Evolutionary conservation across 2,329 filamentous ascomycete species (phyloP), one percentile per base, ranked within the genome.

Genomic region (Penicillium rolfsii): DNA sequence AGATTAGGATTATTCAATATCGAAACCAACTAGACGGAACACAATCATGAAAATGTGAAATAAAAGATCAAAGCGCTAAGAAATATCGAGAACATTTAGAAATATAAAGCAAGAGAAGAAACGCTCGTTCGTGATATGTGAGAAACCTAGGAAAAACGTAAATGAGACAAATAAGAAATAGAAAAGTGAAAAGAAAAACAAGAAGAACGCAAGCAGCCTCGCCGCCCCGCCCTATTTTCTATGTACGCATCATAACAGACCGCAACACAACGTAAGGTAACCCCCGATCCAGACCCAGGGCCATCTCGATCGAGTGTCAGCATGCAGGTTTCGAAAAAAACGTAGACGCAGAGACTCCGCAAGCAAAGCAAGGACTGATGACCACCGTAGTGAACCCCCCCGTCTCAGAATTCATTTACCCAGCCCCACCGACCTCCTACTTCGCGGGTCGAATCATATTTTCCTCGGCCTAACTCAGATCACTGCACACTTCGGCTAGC

Each of bases 401-500:
- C 24, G 12, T 33, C 2, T 50, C 46, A 50, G 46, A 40, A 12
- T n/a, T 5, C 38, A 19, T 40, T 19, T 40, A 40, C 40, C 45
- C 12, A 49, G 26, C 19, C 16, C 30, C 14, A 30, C 46, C 14
- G 24, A 49, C n/a, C 2, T 22, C 19, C 30, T 22, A 36, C n/a
- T 52, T 52, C n/a, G 26, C n/a, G 8, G n/a, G n/a, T 35, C 24
- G 11, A 8, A 22, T 12, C 36, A 33, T 5, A 33, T 22, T 22
- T 22, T 22, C 19, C 19, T 22, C 19, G 19, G 30, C 30, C 3
- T 11, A 33, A 4, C 9, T 33, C 30, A 33, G 9, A 8, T 33
- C 62, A 76, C 48, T 72, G 71, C 64, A 77, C 63, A 58, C 73
- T 74, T n/a, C 73, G 71, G 38, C 68, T 69, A 0, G 67, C 67